phyloP scores from a whole-genome alignment of 108 stramenopile species.

The Tribonema minus region DNA sequence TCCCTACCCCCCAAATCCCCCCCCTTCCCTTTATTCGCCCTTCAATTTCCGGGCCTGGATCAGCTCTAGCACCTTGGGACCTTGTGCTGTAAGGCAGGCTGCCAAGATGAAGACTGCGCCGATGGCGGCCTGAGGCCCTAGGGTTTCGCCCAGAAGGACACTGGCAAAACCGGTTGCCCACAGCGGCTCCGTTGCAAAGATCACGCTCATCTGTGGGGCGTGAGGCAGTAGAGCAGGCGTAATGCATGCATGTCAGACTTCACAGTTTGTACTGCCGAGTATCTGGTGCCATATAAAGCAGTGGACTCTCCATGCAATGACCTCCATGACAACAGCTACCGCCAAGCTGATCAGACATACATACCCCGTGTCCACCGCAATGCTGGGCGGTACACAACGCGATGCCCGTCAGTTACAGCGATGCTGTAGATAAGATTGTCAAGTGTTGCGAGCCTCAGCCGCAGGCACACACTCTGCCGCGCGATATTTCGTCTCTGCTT shows the following conservation, averaged over 20 bases:
- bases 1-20: too few species aligned
- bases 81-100: constrained; percentile 36
- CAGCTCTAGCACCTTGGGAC: neutral
- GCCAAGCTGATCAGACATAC: neutral
- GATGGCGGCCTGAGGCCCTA: constrained; percentile 49
- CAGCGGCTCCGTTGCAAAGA: constrained; percentile 85
- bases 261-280: neutral
- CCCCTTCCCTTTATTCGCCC: too few species aligned
- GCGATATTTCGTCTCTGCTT: too few species aligned
- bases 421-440: too few species aligned
- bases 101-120: constrained; percentile 29
- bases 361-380: neutral
- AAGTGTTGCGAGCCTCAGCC: too few species aligned
- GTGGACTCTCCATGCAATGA: neutral
- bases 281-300: neutral
- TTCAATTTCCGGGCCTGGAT: too few species aligned
- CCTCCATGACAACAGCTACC: neutral
- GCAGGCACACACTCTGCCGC: too few species aligned
- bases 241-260: too few species aligned
- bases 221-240: too few species aligned
- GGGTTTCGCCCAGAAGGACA: constrained; percentile 68
- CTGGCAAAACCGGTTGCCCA: constrained; percentile 76
- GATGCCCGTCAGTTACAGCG: too few species aligned
- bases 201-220: constrained; percentile 73
- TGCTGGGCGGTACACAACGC: neutral